phyloP scores from a whole-genome alignment of 228 moss, liverwort and hornwort species.

The Sphagnum magellanicum region DNA sequence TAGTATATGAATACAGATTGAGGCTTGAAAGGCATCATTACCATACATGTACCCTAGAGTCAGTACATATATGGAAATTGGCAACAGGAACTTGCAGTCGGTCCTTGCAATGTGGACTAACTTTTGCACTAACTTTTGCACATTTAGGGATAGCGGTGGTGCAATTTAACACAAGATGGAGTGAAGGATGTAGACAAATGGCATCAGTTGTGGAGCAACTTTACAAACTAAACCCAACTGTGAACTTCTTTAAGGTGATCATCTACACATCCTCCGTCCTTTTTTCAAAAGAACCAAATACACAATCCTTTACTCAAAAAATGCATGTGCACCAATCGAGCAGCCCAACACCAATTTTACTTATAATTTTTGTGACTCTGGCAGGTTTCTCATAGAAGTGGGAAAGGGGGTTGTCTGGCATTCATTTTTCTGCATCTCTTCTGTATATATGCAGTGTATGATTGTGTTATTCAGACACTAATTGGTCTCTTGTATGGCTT shows the following conservation, averaged over 20 bases:
- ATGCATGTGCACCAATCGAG: too few relatives aligned
- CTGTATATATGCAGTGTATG: too few relatives aligned
- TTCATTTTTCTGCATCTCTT: too few relatives aligned
- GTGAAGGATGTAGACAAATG: constrained; percentile 56
- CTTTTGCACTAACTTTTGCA: neutral
- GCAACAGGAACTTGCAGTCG: neutral
- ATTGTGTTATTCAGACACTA: too few relatives aligned
- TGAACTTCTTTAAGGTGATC: constrained; percentile 45
- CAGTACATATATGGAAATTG: neutral
- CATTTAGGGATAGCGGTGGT: constrained; percentile 45
- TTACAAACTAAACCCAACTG: constrained; percentile 56
- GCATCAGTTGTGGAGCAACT: constrained; percentile 49
- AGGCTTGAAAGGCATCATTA: neutral
- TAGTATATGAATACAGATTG: too few relatives aligned
- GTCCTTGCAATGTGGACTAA: too few relatives aligned
- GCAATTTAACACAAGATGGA: constrained; percentile 55
- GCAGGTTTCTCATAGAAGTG: too few relatives aligned
- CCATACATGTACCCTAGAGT: neutral
- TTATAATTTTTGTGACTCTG: too few relatives aligned
- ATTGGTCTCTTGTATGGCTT: constrained; percentile 1
- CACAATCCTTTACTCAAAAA: too few relatives aligned
- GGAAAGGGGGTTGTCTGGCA: too few relatives aligned
- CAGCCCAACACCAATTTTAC: too few relatives aligned
- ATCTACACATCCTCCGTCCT: neutral
- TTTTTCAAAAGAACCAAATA: too few relatives aligned